Evolutionary conservation across 2,329 filamentous ascomycete genomes (phyloP), one percentile per base, ranked within the genome.

Genomic region (Calonectria montana): DNA sequence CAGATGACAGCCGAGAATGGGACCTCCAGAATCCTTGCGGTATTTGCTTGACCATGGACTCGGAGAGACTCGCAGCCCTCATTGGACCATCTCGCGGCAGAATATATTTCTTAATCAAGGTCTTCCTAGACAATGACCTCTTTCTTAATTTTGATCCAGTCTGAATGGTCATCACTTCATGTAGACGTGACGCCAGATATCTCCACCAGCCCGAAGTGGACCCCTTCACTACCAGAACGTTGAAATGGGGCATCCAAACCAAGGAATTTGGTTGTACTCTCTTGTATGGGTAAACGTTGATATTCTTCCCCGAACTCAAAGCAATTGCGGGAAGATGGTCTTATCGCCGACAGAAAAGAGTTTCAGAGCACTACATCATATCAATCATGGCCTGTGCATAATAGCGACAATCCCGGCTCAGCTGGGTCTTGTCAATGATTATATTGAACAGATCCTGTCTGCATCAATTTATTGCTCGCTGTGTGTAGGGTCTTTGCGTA

Each of bases 281-380:
- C 48, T 31, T 61, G 45, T 35, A 59, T 67, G 59, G 48, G 57
- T 65, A 39, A 45, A 53, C 31, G 35, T 65, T 39, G 69, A 57
- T 53, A 68, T 48, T 72, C 53, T 73, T 75, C 76, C 76, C 75
- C 76, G 76, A 74, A 78, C 67, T 72, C 71, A 74, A 65, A 71
- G 29, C 62, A 53, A 65, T 72, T 21, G 39, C 66, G 75, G 62
- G 71, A 73, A 50, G 68, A 65, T 70, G 41, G 48, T 69, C 76
- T 70, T 67, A 71, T 72, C 68, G 64, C 74, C 75, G 68, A 69
- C 55, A 57, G 59, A 76, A 71, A 67, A 73, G 29, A 73, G 66
- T 65, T 59, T 70, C 71, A 64, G 43, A 47, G 29, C 43, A 73
- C 47, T 59, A 65, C 57, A 64, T 70, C 73, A 74, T 70, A 50